Conservation (phyloP, 2,329 filamentous ascomycete genomes). For the Lachnellula hyalina region DNA sequence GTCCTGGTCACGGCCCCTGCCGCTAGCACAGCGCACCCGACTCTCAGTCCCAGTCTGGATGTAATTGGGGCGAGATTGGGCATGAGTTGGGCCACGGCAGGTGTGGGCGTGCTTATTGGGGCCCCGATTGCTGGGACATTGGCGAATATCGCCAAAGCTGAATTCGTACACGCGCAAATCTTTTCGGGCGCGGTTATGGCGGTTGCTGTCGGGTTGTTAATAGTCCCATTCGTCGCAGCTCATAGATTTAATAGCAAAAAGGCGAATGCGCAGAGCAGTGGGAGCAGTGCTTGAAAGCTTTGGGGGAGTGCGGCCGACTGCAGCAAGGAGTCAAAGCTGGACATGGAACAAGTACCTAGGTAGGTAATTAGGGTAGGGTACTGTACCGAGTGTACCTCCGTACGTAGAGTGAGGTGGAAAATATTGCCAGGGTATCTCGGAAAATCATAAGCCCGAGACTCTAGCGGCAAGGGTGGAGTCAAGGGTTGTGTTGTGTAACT, state of each 20-base stretch:
- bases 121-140: slow-evolving; percentile 11
- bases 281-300: too few species aligned
- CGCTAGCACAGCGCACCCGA: slow-evolving; percentile 1
- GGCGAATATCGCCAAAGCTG: background rate
- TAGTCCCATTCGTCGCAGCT: background rate
- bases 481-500: too few species aligned
- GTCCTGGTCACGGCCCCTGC: slow-evolving; percentile 2
- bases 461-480: too few species aligned
- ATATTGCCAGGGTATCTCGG: too few species aligned
- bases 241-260: background rate
- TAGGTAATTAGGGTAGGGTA: too few species aligned
- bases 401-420: too few species aligned
- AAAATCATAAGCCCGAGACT: too few species aligned
- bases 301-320: too few species aligned
- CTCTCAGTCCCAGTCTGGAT: background rate
- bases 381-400: too few species aligned
- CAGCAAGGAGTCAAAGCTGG: too few species aligned
- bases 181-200: slow-evolving; percentile 3
- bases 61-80: slow-evolving; percentile 12
- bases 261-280: too few species aligned
- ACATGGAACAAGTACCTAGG: too few species aligned
- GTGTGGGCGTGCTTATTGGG: slow-evolving; percentile 7
- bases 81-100: slow-evolving; percentile 5
- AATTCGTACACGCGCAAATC: background rate
- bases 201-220: background rate